Conservation (phyloP, 768 basidiomycete genomes). For the Lactifluus pinguis region DNA sequence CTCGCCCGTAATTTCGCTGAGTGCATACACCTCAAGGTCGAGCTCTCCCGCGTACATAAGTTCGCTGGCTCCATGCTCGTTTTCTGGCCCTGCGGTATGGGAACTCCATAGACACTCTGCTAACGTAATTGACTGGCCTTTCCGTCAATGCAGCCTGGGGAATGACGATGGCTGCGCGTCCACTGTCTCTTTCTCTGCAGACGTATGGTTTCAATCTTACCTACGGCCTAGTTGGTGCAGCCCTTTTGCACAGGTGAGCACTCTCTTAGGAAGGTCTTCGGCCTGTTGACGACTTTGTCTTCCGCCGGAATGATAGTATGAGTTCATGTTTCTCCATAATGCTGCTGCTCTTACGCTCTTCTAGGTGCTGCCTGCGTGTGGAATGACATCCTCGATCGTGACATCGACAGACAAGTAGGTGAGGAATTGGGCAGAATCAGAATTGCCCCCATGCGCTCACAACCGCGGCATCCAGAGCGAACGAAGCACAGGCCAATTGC, state of each 20-base stretch:
- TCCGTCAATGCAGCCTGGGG: conserved; percentile 14
- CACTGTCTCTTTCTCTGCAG: conserved; percentile 7
- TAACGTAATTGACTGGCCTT: background rate
- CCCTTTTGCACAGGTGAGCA: background rate
- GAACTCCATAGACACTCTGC: background rate
- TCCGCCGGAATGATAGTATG: background rate
- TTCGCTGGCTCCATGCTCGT: conserved; percentile 21
- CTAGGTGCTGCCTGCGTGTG: conserved; percentile 9
- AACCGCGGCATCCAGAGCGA: conserved; percentile 7
- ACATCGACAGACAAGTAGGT: conserved; percentile 17
- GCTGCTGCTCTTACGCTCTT: background rate
- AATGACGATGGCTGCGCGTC: conserved; percentile 20
- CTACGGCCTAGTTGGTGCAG: background rate
- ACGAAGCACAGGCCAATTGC: conserved; percentile 20
- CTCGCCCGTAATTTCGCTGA: background rate
- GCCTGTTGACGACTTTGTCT: background rate
- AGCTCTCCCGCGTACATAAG: conserved; percentile 22
- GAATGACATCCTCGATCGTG: conserved; percentile 16
- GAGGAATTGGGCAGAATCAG: background rate
- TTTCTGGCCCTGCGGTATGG: conserved; percentile 20
- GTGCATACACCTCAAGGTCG: background rate
- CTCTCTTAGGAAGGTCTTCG: background rate
- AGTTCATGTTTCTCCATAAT: background rate
- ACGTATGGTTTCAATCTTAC: background rate
- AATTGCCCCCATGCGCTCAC: background rate